A percentile compares a stretch with the other conserved stretches of the same genome.
These are phyloP conservation scores for Fagus crenata DNA, from an alignment of 306 rosid species.

Conservation along the genomic window DNA sequence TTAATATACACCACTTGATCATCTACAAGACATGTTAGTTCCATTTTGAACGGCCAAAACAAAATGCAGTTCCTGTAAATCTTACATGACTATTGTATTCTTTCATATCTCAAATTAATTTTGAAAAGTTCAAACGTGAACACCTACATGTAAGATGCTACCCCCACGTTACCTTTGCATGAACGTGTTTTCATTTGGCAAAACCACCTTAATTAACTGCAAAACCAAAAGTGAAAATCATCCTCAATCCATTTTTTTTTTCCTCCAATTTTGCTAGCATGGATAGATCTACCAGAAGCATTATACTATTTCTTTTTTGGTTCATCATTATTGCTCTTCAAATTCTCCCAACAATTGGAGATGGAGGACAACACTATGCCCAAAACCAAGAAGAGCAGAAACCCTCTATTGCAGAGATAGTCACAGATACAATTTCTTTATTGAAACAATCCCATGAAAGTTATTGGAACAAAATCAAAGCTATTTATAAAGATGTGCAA, in stretches of 20 bases:
- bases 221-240: slow-evolving; percentile 10
- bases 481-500: slow-evolving; percentile 43
- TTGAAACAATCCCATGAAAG: slow-evolving; percentile 52
- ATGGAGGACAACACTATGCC: slow-evolving; percentile 35
- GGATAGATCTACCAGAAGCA: slow-evolving; percentile 50
- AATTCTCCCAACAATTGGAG: slow-evolving; percentile 37
- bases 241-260: not conserved
- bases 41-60: no score
- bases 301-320: slow-evolving; percentile 39
- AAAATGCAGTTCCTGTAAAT: no score
- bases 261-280: slow-evolving; percentile 19
- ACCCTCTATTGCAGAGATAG: slow-evolving; percentile 32
- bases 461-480: slow-evolving; percentile 54
- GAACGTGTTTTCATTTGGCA: slow-evolving; percentile 27
- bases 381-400: slow-evolving; percentile 29
- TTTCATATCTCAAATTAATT: not conserved
- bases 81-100: not conserved
- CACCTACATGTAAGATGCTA: slow-evolving; percentile 44
- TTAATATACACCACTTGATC: no score
- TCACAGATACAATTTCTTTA: slow-evolving; percentile 42
- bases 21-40: no score
- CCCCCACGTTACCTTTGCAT: slow-evolving; percentile 34
- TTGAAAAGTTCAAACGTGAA: slow-evolving; percentile 54
- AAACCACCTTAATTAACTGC: not conserved
- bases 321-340: slow-evolving; percentile 33